Evolutionary conservation across 805 yeast genomes (phyloP), one percentile per base, ranked within the genome.

Genomic region (Spathaspora boniae): DNA sequence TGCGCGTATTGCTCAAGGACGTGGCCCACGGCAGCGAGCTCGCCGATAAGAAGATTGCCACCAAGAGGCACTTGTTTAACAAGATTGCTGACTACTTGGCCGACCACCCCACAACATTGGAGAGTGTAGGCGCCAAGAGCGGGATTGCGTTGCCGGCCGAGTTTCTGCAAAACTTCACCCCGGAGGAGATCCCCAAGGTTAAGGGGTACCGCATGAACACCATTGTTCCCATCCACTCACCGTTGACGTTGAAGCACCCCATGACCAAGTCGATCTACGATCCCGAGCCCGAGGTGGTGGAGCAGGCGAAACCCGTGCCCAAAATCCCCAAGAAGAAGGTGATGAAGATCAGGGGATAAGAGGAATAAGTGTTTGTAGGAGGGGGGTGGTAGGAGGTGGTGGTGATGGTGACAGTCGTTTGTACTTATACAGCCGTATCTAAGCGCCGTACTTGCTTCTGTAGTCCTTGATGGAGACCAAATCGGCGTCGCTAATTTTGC

Each of bases 181-280:
- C 85, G 9, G 67, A 71, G 47, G 68, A 74, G 59, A 58, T 82
- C 50, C 95, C 95, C 8, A 68, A 62, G 38, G 96, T 94, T n/a
- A 76, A 78, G 47, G 96, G 96, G 9, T 83, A 85, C 70, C 77
- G 72, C 50, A 83, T 89, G 86, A 86, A 85, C 58, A 76, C 80
- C 2, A 80, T 91, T 29, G 86, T 89, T 9, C 98, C 98, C n/a
- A 70, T 87, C 20, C 87, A 82, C 50, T 82, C 94, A 36, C 78
- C 82, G 14, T 78, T 82, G 29, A 72, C 89, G 29, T 73, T 86
- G 70, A 89, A 85, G 20, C 87, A 85, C 49, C 96, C 96, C 34
- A 79, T 80, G 71, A 79, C 88, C 2, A 86, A 79, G 43, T 60
- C 72, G 38, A 74, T 83, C 23, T 84, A 84, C 50, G 80, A 77